Evolutionary conservation across 2,329 filamentous ascomycete species (phyloP), one percentile per base, ranked within the genome.

Genomic region (Verticillium albo-atrum): DNA sequence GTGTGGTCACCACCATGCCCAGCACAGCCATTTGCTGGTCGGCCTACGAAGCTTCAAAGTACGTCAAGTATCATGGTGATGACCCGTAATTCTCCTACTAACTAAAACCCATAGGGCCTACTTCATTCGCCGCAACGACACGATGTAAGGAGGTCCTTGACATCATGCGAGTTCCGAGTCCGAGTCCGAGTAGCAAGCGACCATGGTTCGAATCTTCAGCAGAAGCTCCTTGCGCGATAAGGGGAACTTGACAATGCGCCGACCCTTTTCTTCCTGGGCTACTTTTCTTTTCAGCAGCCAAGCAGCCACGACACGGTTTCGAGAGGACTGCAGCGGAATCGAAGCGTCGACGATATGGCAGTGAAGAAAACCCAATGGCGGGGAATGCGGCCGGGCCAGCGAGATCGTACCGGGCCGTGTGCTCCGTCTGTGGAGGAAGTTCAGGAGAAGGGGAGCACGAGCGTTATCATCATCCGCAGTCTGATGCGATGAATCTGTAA

Each of bases 1-100:
- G 95, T 69, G 89, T 99, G 54, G 88, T 99, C 63, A 97, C 93
- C 12, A 97, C 95, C 1, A 98, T 98, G 90, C 95, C 95, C 23
- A 97, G 93, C 77, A 99, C 95, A 34, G 95, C 95, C n/a, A 99
- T 99, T 71, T 99, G 95, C 82, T 99, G 95, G 95, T 95, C 86
- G 42, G 85, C 85, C 30, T 89, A 89, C 67, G 86, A 89, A 68
- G 86, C 86, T 63, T 88, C 84, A 67, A 89, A 89, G 86, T 88
- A 75, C 69, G 84, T 77, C 30, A 32, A 32, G 14, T 14, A 32
- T n/a, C n/a, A n/a, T n/a, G n/a, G n/a, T n/a, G n/a, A n/a, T n/a
- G n/a, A n/a, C n/a, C n/a, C n/a, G n/a, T n/a, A n/a, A n/a, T n/a
- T n/a, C n/a, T n/a, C 35, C 17, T 30, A 15, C 61, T 66, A 51